These are phyloP conservation scores for Clathrus columnatus DNA, from an alignment of 768 basidiomycete genomes.

Conservation along the genomic window DNA sequence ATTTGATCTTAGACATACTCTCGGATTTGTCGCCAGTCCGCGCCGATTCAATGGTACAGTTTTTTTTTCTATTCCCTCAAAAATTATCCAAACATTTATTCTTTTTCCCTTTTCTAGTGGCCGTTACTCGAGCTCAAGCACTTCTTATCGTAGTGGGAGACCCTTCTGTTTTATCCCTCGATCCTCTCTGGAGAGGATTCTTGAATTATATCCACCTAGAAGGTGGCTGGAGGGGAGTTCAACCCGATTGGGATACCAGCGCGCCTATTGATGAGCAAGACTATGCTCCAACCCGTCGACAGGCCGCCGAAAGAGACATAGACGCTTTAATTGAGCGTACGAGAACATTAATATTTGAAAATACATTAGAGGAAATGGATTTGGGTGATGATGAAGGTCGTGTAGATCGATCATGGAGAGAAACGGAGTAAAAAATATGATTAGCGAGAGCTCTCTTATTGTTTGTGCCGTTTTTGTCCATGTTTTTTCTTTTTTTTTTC, in stretches of 20 bases:
- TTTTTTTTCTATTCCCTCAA: background rate
- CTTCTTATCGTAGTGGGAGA: conserved; percentile 57
- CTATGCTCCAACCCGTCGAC: conserved; percentile 26
- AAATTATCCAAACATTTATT: background rate
- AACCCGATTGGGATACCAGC: conserved; percentile 29
- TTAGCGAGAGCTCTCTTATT: background rate
- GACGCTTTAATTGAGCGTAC: conserved; percentile 20
- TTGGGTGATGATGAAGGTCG: conserved; percentile 6
- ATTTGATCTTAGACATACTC: conserved; percentile 43
- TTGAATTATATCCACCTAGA: conserved; percentile 43
- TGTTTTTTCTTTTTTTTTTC: background rate
- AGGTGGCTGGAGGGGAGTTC: conserved; percentile 46
- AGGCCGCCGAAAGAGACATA: conserved; percentile 30
- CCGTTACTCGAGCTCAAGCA: conserved; percentile 57
- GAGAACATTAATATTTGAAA: conserved; percentile 3
- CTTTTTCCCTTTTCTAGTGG: conserved; percentile 32
- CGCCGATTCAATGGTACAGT: conserved; percentile 49
- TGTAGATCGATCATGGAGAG: conserved; percentile 6
- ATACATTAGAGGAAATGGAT: background rate
- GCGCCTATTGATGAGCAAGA: conserved; percentile 27
- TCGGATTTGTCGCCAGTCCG: conserved; percentile 50
- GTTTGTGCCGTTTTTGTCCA: background rate
- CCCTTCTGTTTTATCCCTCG: conserved; percentile 46
- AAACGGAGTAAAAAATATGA: conserved; percentile 3
- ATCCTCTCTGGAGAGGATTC: conserved; percentile 53